A percentile compares a stretch with the other conserved stretches of the same genome.
Conservation (phyloP, 805 yeast genomes). For the Lachancea cidri region DNA sequence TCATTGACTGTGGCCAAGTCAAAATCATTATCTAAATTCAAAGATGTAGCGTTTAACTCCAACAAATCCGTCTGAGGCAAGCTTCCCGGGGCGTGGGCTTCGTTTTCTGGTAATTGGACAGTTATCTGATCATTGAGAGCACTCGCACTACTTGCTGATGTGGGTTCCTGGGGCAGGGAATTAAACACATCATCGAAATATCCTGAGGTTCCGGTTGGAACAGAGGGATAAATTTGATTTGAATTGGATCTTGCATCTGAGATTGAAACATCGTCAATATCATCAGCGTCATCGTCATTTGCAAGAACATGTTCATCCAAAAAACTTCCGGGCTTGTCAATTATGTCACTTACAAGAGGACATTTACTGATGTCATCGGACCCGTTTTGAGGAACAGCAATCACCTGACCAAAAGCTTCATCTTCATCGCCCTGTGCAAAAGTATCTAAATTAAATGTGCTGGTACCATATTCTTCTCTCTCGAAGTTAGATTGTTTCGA, state of each 20-base stretch:
- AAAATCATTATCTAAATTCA: constrained; percentile 7
- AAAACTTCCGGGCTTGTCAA: constrained; percentile 27
- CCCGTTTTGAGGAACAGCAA: not conserved
- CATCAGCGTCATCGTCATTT: constrained; percentile 1
- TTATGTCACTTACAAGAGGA: constrained; percentile 26
- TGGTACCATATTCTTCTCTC: constrained; percentile 4
- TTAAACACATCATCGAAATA: constrained; percentile 24
- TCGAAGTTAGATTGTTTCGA: constrained; percentile 2
- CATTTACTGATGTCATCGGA: not conserved
- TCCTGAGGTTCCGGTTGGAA: constrained; percentile 18
- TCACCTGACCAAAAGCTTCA: constrained; percentile 5
- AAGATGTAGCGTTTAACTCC: not conserved
- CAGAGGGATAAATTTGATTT: constrained; percentile 1
- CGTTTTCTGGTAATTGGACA: constrained; percentile 1
- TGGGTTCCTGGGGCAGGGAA: constrained; percentile 4
- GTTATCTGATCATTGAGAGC: not conserved
- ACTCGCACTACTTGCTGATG: constrained; percentile 1
- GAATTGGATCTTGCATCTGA: constrained; percentile 3
- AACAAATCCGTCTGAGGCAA: constrained; percentile 4
- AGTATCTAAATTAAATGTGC: constrained; percentile 4
- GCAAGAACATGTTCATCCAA: constrained; percentile 16
- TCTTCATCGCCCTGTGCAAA: constrained; percentile 4
- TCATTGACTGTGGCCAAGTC: constrained; percentile 1
- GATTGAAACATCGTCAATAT: constrained; percentile 1
- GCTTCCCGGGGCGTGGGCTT: constrained; percentile 3